Conservation (phyloP, 2,329 filamentous ascomycete species). For the Talaromyces sp. region DNA sequence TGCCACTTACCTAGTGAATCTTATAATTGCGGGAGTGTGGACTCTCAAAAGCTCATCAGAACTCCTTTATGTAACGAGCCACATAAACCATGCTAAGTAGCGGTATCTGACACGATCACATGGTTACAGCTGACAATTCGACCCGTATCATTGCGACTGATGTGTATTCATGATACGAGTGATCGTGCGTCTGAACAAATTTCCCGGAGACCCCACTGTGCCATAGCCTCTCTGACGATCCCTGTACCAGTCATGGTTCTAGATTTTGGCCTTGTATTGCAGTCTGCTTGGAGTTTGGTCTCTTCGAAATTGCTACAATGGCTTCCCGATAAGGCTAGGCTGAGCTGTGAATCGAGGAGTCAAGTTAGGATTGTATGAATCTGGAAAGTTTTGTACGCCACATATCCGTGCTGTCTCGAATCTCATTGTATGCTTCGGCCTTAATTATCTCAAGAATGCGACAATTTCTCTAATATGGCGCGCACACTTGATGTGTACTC, state of each 20-base stretch:
- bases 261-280: not conserved
- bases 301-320: not conserved
- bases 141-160: not conserved
- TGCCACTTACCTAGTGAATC: not conserved
- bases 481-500: not conserved
- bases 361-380: not conserved
- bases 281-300: not conserved
- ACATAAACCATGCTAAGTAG: not conserved
- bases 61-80: not conserved
- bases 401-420: not conserved
- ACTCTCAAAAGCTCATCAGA: too few relatives aligned
- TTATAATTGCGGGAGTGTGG: not conserved
- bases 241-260: not conserved
- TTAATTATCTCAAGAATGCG: not conserved
- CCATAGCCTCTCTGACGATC: constrained; percentile 1
- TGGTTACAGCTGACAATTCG: not conserved
- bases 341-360: not conserved
- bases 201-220: not conserved
- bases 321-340: not conserved
- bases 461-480: not conserved
- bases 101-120: not conserved
- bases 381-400: not conserved
- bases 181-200: not conserved
- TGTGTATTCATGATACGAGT: not conserved
- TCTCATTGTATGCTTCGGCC: not conserved